Conservation (phyloP, 129 eudicot genomes). For the Flaveria sonorensis region DNA sequence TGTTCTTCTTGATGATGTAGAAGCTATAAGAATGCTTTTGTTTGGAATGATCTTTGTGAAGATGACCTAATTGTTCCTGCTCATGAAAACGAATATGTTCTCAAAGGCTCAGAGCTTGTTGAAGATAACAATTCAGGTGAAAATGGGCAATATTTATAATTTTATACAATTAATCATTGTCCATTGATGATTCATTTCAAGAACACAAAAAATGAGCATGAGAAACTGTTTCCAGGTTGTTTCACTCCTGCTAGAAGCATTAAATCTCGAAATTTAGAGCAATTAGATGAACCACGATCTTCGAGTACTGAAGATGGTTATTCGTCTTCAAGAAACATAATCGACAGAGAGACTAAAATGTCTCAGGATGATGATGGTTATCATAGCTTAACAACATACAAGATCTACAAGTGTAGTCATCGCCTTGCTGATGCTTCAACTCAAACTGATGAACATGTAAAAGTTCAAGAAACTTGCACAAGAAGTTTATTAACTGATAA, state of each 20-base stretch:
- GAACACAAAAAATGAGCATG: background rate
- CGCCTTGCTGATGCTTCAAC: constrained; percentile 86
- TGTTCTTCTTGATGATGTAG: constrained; percentile 42
- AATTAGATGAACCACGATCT: constrained; percentile 64
- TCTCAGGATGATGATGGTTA: constrained; percentile 75
- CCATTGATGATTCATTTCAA: constrained; percentile 5
- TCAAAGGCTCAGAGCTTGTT: constrained; percentile 89
- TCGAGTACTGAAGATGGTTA: constrained; percentile 71
- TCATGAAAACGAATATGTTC: constrained; percentile 82
- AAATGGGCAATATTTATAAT: background rate
- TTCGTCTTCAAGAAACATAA: constrained; percentile 68
- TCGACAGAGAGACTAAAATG: constrained; percentile 55
- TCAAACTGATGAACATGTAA: constrained; percentile 64
- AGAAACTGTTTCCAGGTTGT: constrained; percentile 41
- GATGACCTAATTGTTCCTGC: constrained; percentile 89
- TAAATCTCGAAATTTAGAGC: constrained; percentile 50
- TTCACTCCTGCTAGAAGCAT: constrained; percentile 46
- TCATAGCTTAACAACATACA: constrained; percentile 70
- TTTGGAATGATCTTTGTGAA: constrained; percentile 96
- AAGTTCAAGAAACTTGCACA: constrained; percentile 52
- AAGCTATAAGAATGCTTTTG: constrained; percentile 87
- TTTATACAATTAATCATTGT: too few relatives aligned
- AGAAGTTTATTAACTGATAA: constrained; percentile 76
- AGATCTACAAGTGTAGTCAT: constrained; percentile 53
- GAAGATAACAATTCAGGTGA: constrained; percentile 69